Percentiles rank a stretch among this genome's conserved stretches.
Evolutionary conservation across 371 early-diverging fungal species (phyloP).

Genomic region (Furculomyces boomerangus): DNA sequence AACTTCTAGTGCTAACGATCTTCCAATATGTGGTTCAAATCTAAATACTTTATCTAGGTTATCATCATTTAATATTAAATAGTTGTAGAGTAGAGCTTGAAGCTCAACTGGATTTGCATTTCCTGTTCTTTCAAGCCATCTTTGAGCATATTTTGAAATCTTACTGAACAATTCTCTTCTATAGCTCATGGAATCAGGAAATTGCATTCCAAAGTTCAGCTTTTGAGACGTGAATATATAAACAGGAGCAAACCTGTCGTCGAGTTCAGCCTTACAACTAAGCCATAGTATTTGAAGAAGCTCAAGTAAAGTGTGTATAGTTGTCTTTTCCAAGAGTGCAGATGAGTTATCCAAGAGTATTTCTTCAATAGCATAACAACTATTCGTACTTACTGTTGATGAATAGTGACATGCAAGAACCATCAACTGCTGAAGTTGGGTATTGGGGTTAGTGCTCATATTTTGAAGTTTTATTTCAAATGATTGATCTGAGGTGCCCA

Average conservation of each 20-base stretch:
- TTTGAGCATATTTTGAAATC: slow-evolving; percentile 38
- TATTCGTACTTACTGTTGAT: slow-evolving; percentile 4
- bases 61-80: slow-evolving; percentile 35
- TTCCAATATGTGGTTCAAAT: slow-evolving; percentile 45
- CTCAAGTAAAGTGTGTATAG: slow-evolving; percentile 45
- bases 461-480: slow-evolving; percentile 31
- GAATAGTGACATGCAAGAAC: slow-evolving; percentile 30
- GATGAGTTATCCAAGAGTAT: slow-evolving; percentile 38
- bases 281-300: slow-evolving; percentile 60
- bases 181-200: slow-evolving; percentile 59
- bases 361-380: neutral
- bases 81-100: slow-evolving; percentile 42
- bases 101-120: slow-evolving; percentile 32
- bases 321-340: slow-evolving; percentile 43
- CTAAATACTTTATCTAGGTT: slow-evolving; percentile 24
- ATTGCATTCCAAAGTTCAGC: slow-evolving; percentile 42
- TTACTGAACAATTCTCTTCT: slow-evolving; percentile 44
- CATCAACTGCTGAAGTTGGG: slow-evolving; percentile 46
- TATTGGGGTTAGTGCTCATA: slow-evolving; percentile 42
- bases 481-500: neutral
- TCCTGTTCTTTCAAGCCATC: slow-evolving; percentile 36
- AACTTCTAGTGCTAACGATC: slow-evolving; percentile 49
- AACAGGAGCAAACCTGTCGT: slow-evolving; percentile 57
- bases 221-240: slow-evolving; percentile 49
- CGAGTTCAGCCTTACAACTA: slow-evolving; percentile 60